Evolutionary conservation across 306 rosid species (phyloP), one percentile per base, ranked within the genome.

Genomic region (Fragaria iinumae): DNA sequence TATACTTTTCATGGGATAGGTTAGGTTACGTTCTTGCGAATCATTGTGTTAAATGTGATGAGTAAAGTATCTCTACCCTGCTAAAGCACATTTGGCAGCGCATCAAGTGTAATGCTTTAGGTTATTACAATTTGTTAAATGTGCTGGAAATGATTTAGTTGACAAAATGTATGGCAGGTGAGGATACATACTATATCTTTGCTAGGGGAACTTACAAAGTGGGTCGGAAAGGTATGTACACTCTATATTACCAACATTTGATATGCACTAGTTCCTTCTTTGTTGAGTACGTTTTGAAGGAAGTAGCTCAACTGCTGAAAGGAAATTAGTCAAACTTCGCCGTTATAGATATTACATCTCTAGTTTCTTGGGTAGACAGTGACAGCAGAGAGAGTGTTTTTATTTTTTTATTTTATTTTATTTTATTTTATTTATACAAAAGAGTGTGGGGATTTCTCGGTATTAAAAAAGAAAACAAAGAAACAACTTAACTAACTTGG

Each of bases 201-300:
- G 85, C 87, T 49, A 84, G 83, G 47, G 98, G 97, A 43, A 72
- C 71, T 68, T 94, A 90, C 86, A 94, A 71, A 85, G 88, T 94
- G 77, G 98, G 98, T 77, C 94, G 98, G 50, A 94, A 94, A 90
- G 98, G 98, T 94, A 27, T 29, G 18, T 62, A 62, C 41, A 88
- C 5, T 68, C 5, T 68, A 63, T 48, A 49, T 73, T 76, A 20
- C 66, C 20, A 17, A 20, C 38, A 65, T 21, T 75, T 25, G 20
- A 49, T 7, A 29, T 62, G 52, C n/a, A 34, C 55, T 69, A 47
- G 57, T 34, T 49, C 43, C 34, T 38, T 3, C 5, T 29, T 21
- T 9, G 3, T 63, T 63, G n/a, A 45, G 49, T 64, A 27, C 25
- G 32, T 27, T 3, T 16, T 12, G 21, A 60, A 13, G 43, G 41